Evolutionary conservation across 805 yeast species (phyloP).

Genomic region (Spathaspora passalidarum): DNA sequence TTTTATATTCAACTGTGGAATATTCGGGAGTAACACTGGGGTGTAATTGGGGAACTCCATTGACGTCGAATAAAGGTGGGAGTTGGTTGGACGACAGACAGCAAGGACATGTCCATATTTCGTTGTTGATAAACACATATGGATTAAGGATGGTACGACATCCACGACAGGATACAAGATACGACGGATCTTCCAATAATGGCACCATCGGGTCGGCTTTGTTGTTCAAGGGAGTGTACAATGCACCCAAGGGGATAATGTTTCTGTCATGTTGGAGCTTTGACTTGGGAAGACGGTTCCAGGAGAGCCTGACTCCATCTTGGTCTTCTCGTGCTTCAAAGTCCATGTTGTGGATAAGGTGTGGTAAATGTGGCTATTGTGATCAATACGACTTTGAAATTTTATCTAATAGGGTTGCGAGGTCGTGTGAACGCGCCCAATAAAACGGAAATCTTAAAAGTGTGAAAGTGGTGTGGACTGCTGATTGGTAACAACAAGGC

Average conservation of each 20-base stretch:
- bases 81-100: conserved; percentile 48
- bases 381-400: neutral
- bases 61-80: conserved; percentile 24
- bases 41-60: conserved; percentile 18
- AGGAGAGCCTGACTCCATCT: conserved; percentile 72
- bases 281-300: conserved; percentile 64
- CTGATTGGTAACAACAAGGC: too few relatives aligned
- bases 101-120: conserved; percentile 55
- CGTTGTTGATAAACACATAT: conserved; percentile 35
- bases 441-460: too few relatives aligned
- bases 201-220: conserved; percentile 32
- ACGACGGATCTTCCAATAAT: conserved; percentile 24
- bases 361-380: neutral
- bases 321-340: conserved; percentile 62
- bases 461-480: too few relatives aligned
- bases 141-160: conserved; percentile 58
- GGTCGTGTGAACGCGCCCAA: too few relatives aligned
- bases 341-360: conserved; percentile 22
- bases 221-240: conserved; percentile 58
- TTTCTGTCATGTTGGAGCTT: conserved; percentile 50
- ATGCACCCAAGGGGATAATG: conserved; percentile 53
- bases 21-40: conserved; percentile 36
- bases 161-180: conserved; percentile 46
- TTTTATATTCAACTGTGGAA: conserved; percentile 52
- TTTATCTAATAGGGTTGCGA: too few relatives aligned